phyloP scores from a whole-genome alignment of 2,329 filamentous ascomycete species.

The Penicillium sp. region DNA sequence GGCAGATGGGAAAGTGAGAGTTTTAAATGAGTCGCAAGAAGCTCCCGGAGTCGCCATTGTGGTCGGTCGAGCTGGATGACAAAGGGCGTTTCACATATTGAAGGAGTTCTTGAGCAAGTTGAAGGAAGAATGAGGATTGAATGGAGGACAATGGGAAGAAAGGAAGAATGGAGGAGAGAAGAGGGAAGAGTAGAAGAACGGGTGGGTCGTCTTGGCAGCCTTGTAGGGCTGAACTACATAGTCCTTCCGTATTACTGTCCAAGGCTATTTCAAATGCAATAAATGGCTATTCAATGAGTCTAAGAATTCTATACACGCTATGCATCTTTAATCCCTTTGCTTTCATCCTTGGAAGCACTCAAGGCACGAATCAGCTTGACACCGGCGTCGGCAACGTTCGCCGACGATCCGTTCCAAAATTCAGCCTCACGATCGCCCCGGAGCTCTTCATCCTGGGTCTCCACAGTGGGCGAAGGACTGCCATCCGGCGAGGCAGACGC shows the following conservation, averaged over 20 bases:
- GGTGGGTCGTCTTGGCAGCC: slow-evolving; percentile 16
- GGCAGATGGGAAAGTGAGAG: slow-evolving; percentile 5
- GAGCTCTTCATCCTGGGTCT: slow-evolving; percentile 23
- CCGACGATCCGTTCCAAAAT: slow-evolving; percentile 51
- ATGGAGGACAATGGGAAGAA: too few species aligned
- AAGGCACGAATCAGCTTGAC: slow-evolving; percentile 46
- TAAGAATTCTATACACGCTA: slow-evolving; percentile 3
- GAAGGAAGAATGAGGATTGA: too few species aligned
- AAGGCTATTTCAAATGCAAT: too few species aligned
- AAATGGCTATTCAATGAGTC: too few species aligned
- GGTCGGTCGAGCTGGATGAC: not conserved
- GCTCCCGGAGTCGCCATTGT: slow-evolving; percentile 11
- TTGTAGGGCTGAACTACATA: slow-evolving; percentile 26
- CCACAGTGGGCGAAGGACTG: slow-evolving; percentile 9
- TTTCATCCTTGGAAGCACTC: slow-evolving; percentile 22
- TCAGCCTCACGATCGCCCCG: slow-evolving; percentile 39
- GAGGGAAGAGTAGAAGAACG: not conserved
- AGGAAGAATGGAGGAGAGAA: not conserved
- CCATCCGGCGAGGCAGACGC: slow-evolving; percentile 24
- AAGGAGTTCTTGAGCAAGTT: too few species aligned
- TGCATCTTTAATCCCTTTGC: slow-evolving; percentile 12
- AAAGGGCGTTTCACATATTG: slow-evolving; percentile 6
- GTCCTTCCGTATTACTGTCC: too few species aligned
- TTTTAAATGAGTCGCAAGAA: slow-evolving; percentile 13
- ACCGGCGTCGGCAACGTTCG: slow-evolving; percentile 49